Evolutionary conservation across 306 rosid genomes (phyloP).

Genomic region (Alnus glutinosa): DNA sequence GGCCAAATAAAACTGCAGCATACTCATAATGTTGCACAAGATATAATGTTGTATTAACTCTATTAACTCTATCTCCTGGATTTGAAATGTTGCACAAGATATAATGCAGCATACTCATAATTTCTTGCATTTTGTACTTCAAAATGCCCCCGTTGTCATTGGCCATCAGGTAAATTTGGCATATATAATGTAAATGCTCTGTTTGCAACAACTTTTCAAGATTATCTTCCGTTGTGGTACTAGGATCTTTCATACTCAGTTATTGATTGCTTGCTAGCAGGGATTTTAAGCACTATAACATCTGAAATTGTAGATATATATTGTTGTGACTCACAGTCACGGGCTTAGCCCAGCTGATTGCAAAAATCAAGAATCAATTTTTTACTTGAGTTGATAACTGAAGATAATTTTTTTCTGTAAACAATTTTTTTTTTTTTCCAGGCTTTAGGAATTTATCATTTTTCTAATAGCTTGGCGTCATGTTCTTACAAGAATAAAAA

Average conservation of each 20-base stretch:
- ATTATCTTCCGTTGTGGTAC: background rate
- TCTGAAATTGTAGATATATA: background rate
- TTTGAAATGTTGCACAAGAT: background rate
- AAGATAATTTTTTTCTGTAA: background rate
- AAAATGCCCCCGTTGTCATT: slow-evolving; percentile 96
- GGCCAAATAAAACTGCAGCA: slow-evolving; percentile 27
- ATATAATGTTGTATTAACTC: too few species aligned
- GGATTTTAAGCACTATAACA: background rate
- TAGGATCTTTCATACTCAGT: background rate
- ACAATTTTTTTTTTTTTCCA: background rate
- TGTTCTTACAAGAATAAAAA: too few species aligned
- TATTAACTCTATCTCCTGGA: background rate
- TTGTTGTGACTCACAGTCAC: background rate
- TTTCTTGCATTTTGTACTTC: slow-evolving; percentile 89
- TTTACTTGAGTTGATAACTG: background rate
- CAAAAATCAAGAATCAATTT: background rate
- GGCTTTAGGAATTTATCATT: background rate
- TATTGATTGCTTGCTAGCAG: background rate
- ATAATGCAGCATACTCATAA: slow-evolving; percentile 53
- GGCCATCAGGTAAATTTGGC: slow-evolving; percentile 83
- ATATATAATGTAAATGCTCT: background rate
- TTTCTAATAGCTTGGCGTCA: background rate
- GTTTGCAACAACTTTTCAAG: background rate
- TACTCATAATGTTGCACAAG: background rate
- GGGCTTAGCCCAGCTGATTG: background rate